Base-by-base conservation (phyloP, 371 early-diverging fungal species). In the Mucor lusitanicus region DNA sequence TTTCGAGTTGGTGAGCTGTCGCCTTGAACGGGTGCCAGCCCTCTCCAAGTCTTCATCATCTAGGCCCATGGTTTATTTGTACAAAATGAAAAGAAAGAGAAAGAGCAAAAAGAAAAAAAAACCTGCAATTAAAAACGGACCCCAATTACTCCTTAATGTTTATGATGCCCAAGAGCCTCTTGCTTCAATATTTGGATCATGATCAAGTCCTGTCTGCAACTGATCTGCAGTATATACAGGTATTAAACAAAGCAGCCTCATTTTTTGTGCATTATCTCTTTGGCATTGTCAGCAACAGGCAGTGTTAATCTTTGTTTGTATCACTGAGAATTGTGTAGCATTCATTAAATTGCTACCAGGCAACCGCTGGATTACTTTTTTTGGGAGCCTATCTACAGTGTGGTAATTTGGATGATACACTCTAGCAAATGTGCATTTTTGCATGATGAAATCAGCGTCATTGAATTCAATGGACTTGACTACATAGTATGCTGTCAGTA, bases 11-110 rank as follows among this genome's bases (percentile, higher is more conserved):
- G 56, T 28, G 23, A 65, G 53, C 32, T 72, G 65, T 62, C 64
- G 65, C 55, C 70, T 62, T 32, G 70, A 61, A 35, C 67, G 74
- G 46, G 70, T 67, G 37, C 74, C 74, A 58, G 70, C 67, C 59
- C 68, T 70, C 67, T 70, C 74, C 27, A 65, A 54, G 17, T 74
- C 74, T 12, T 67, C 63, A 17, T 70, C 74, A 40, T 60, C 64
- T 39, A 69, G 28, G 33, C 23, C 13, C 61, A 67, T 67, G 21
- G 17, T 59, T 42, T 48, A 11, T 27, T 25, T 30, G 3, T 44
- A 27, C 33, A 33, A 33, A 40, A 33, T 2, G 19, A 44, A 57
- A 6, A 27, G 19, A 33, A 48, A 59, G 12, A 59, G n/a, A 59
- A 44, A 30, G n/a, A 27, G 56, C 27, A 25, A n/a, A n/a, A n/a